These are phyloP conservation scores for Phytophthora ramorum DNA, from an alignment of 352 stramenopile genomes.

Conservation along the genomic window DNA sequence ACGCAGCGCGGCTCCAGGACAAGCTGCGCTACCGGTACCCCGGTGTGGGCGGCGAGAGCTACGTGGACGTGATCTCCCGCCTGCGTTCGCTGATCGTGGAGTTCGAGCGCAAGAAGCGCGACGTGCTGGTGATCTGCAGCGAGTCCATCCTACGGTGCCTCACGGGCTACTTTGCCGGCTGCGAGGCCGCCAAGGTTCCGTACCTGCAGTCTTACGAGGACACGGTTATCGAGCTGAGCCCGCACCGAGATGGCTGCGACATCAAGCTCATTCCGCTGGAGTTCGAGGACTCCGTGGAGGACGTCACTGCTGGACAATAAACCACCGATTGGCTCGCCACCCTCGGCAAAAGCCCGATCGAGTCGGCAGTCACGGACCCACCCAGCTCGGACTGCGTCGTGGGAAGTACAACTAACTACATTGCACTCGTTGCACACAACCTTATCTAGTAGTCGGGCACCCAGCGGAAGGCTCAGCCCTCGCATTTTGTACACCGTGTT, in stretches of 20 bases:
- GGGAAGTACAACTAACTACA: slow-evolving; percentile 19
- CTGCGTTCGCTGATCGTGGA: slow-evolving; percentile 93
- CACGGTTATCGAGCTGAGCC: slow-evolving; percentile 81
- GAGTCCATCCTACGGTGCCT: slow-evolving; percentile 82
- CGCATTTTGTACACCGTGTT: slow-evolving; percentile 29
- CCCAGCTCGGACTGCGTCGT: slow-evolving; percentile 4
- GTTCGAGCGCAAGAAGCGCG: slow-evolving; percentile 91
- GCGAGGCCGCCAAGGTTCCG: slow-evolving; percentile 73
- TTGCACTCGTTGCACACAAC: slow-evolving; percentile 26
- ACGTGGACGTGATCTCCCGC: slow-evolving; percentile 94
- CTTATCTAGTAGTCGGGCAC: slow-evolving; percentile 28
- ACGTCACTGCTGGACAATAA: slow-evolving; percentile 29
- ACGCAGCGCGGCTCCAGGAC: slow-evolving; percentile 82
- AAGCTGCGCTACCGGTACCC: slow-evolving; percentile 93
- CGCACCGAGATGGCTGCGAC: slow-evolving; percentile 85
- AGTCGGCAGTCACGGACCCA: slow-evolving; percentile 1
- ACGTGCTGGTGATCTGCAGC: slow-evolving; percentile 87
- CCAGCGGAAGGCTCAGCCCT: slow-evolving; percentile 19
- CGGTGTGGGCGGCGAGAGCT: slow-evolving; percentile 92
- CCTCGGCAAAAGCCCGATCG: slow-evolving; percentile 1
- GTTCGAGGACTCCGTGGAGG: slow-evolving; percentile 39
- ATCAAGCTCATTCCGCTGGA: slow-evolving; percentile 86
- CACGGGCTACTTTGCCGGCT: slow-evolving; percentile 85
- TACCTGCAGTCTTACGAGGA: slow-evolving; percentile 72
- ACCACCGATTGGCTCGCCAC: slow-evolving; percentile 1